Evolutionary conservation across 352 stramenopile species (phyloP), one percentile per base, ranked within the genome.

Genomic region (Thraustotheca clavata): DNA sequence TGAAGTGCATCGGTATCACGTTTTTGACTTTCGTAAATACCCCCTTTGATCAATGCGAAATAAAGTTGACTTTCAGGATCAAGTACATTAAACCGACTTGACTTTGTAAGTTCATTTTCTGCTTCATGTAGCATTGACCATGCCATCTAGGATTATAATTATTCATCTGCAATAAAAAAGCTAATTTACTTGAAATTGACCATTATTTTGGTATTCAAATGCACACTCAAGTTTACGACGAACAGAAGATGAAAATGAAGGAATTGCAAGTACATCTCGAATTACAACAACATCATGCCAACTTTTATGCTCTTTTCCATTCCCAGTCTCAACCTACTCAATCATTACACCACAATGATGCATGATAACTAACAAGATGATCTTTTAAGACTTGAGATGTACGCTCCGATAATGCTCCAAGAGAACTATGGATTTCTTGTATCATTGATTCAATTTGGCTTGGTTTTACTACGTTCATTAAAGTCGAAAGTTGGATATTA

Each of bases 101-200:
- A 72, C 24, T 76, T 68, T 35, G 71, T 57, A 47, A 83, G 80
- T 22, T 67, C 49, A 1, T 67, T 59, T 35, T 67, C 71, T 55
- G 76, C 83, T n/a, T 67, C 67, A 62, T 86, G 69, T 3, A 89
- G 62, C 8, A 71, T 62, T 4, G 71, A 75, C 9, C 86, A 59
- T 14, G 80, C 80, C 78, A 88, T 86, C 79, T 89, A 67, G 16
- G 60, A n/a, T n/a, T n/a, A n/a, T n/a, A n/a, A n/a, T n/a, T n/a
- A n/a, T n/a, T n/a, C n/a, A n/a, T n/a, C n/a, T n/a, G n/a, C n/a
- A n/a, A n/a, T n/a, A n/a, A n/a, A n/a, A n/a, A n/a, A n/a, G n/a
- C n/a, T n/a, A 24, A 55, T 55, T 33, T 69, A 90, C 80, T 31
- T 88, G 73, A 57, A 71, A 85, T 54, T 88, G 80, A 4, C 59